Base-by-base conservation (phyloP, 1,139 yeast species). In the Spencermartinsiella ligniputridi region DNA sequence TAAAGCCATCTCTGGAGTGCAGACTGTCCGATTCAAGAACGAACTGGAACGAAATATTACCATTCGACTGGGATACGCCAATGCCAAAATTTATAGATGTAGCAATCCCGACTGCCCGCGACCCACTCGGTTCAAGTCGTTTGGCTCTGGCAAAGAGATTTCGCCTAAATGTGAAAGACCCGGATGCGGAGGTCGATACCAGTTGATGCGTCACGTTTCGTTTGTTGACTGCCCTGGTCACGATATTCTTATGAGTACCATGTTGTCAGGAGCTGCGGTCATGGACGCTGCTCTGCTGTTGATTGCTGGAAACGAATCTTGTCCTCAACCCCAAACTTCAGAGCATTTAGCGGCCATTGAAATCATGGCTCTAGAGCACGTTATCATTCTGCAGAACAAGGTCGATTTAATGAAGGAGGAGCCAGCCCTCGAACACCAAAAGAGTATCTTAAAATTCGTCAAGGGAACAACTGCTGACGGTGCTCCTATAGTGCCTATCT, bases 191-290 rank as follows among this genome's bases (percentile, higher is more conserved):
- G 96, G 96, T 51, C 86, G 96, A 64, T 90, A 89, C 70, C 78
- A 79, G 61, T 76, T 94, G 56, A 81, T 89, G 41, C 88, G 99
- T 71, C 99, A 94, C 66, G 98, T 94, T 46, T 89, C 97, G 5
- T 94, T 94, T 61, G 98, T 94, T 50, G 99, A 94, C 75, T 94
- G 98, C 75, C 99, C 99, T 49, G 99, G 98, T 67, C 99, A 94
- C 86, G 99, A 94, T 76, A 92, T 94, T 75, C 83, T 94, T 68
- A 94, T 94, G 98, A 89, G 97, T 78, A 94, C 98, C 57, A 94
- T 94, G 99, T 83, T 94, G 79, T 90, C 97, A 41, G 99, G 99
- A 67, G 99, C 99, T 35, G 99, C 99, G 13, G 98, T 94, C 56
- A 94, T 94, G 99, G 99, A 94, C 70, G 99, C 98, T 47, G 99